Conservation (phyloP, 1,284 basidiomycete species). For the Phellopilus nigrolimitatus region DNA sequence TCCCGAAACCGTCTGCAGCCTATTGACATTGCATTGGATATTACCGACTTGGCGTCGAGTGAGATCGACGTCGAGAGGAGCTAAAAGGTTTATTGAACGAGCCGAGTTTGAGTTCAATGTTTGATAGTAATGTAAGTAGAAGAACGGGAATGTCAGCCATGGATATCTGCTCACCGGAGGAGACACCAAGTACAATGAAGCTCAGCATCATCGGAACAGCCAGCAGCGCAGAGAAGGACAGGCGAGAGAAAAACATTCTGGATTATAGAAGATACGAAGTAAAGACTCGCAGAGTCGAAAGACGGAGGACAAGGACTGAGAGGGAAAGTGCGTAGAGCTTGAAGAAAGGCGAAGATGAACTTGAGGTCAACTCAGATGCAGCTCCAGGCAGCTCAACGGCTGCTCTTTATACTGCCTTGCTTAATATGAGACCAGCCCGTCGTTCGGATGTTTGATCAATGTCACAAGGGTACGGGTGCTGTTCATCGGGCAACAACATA, state of each 20-base stretch:
- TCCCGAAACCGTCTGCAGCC: constrained; percentile 8
- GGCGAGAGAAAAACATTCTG: constrained; percentile 4
- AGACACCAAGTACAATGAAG: constrained; percentile 4
- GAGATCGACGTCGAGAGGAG: constrained; percentile 3
- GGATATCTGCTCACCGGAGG: constrained; percentile 3
- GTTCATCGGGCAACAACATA: no score
- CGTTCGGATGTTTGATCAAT: no score
- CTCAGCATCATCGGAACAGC: constrained; percentile 7
- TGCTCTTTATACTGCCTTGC: constrained; percentile 11
- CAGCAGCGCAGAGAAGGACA: constrained; percentile 8
- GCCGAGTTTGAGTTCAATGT: not conserved
- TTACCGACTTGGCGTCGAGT: constrained; percentile 15
- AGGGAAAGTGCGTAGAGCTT: no score
- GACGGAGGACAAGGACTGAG: not conserved
- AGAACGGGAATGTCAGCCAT: not conserved
- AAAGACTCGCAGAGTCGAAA: constrained; percentile 13
- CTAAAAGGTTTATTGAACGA: not conserved
- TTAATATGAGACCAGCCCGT: no score
- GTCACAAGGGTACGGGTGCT: no score
- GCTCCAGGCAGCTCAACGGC: not conserved
- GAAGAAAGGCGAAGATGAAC: not conserved
- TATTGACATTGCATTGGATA: constrained; percentile 19
- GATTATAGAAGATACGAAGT: not conserved
- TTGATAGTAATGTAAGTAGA: not conserved
- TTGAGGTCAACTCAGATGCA: constrained; percentile 18